These are phyloP conservation scores for Ustilago nuda DNA, from an alignment of 1,284 basidiomycete species.

Conservation along the genomic window DNA sequence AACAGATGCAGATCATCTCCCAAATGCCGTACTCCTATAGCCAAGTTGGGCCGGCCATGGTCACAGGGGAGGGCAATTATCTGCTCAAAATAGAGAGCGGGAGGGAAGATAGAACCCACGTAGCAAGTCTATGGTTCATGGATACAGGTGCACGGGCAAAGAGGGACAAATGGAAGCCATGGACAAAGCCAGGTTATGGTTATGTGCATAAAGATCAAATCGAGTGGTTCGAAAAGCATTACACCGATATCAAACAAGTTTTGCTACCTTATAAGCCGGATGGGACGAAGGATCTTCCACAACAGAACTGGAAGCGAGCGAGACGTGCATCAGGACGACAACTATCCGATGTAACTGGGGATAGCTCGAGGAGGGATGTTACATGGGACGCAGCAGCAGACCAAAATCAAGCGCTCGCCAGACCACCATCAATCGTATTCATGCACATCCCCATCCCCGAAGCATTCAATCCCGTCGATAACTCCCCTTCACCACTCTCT, in stretches of 20 bases:
- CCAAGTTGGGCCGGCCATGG: slow-evolving; percentile 79
- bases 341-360: not conserved
- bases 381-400: slow-evolving; percentile 42
- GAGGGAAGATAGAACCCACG: slow-evolving; percentile 75
- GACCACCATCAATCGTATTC: slow-evolving; percentile 62
- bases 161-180: slow-evolving; percentile 46
- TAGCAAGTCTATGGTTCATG: slow-evolving; percentile 90
- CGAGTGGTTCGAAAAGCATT: slow-evolving; percentile 52
- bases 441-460: slow-evolving; percentile 68
- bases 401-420: slow-evolving; percentile 14
- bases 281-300: slow-evolving; percentile 39
- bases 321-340: not conserved
- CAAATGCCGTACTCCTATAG: slow-evolving; percentile 86
- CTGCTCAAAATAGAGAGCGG: slow-evolving; percentile 35
- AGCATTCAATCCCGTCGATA: slow-evolving; percentile 48
- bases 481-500: slow-evolving; percentile 8
- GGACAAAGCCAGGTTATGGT: slow-evolving; percentile 55
- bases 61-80: slow-evolving; percentile 71
- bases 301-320: slow-evolving; percentile 14
- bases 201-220: slow-evolving; percentile 62
- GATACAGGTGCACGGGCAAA: slow-evolving; percentile 78
- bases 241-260: slow-evolving; percentile 17
- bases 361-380: slow-evolving; percentile 1
- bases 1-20: slow-evolving; percentile 78
- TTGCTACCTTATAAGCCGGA: slow-evolving; percentile 56